Percentiles rank a stretch among this genome's conserved stretches.
phyloP scores from a whole-genome alignment of 345 rosid genomes.

The Capsella bursapastoris region DNA sequence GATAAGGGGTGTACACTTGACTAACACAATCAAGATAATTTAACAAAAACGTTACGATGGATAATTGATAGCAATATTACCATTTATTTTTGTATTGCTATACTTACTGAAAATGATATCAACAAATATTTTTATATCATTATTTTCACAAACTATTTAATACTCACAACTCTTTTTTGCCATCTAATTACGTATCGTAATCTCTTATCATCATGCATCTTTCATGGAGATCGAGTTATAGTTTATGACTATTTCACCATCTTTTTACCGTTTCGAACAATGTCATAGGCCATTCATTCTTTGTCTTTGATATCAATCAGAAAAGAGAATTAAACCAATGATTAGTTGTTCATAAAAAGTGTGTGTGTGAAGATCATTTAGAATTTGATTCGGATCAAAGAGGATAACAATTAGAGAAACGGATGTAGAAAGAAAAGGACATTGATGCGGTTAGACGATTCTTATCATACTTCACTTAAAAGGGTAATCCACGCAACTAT shows the following conservation, averaged over 20 bases:
- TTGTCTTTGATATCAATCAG: not conserved
- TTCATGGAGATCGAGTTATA: not conserved
- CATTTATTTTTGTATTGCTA: not conserved
- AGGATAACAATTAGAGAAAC: slow-evolving; percentile 22
- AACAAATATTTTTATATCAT: not conserved
- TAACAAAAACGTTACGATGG: too few relatives aligned
- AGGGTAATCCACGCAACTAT: slow-evolving; percentile 34
- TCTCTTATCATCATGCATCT: too few relatives aligned
- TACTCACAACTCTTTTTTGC: too few relatives aligned
- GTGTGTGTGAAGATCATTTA: slow-evolving; percentile 1
- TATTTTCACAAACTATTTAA: not conserved
- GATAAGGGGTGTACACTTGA: not conserved
- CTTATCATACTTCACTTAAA: slow-evolving; percentile 46
- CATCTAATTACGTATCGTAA: too few relatives aligned
- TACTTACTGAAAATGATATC: too few relatives aligned
- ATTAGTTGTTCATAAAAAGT: not conserved
- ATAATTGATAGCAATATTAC: too few relatives aligned
- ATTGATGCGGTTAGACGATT: slow-evolving; percentile 38
- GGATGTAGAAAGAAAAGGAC: slow-evolving; percentile 38
- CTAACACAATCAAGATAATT: not conserved
- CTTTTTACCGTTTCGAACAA: not conserved
- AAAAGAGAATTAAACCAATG: slow-evolving; percentile 17
- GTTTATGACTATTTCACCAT: not conserved
- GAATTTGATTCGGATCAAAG: slow-evolving; percentile 25
- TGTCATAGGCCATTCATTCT: not conserved